Evolutionary conservation across 345 rosid genomes (phyloP).

Genomic region (Trapa incisa): DNA sequence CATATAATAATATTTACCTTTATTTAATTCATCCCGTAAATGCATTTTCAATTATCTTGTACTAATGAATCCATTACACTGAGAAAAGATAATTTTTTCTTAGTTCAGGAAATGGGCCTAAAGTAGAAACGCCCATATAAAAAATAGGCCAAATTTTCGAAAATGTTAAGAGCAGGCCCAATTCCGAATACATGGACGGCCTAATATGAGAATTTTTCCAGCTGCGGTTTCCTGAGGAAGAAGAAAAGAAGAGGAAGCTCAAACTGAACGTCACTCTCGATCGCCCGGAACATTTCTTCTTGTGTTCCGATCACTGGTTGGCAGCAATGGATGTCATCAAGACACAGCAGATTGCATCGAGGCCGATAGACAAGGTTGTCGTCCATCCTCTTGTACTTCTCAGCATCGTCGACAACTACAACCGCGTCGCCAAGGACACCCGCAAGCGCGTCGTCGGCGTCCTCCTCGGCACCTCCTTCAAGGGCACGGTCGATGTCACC

Average conservation of each 20-base stretch:
- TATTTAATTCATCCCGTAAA: too few species aligned
- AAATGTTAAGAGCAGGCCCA: too few species aligned
- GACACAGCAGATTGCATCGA: conserved; percentile 71
- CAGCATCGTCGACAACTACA: conserved; percentile 94
- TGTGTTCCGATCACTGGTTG: not conserved
- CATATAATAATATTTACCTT: too few species aligned
- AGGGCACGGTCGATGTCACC: conserved; percentile 79
- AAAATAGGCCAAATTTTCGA: too few species aligned
- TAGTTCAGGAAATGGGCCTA: too few species aligned
- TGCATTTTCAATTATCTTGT: too few species aligned
- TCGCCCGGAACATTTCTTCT: not conserved
- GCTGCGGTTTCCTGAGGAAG: conserved; percentile 5
- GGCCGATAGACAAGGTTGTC: conserved; percentile 84
- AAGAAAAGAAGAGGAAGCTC: not conserved
- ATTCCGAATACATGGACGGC: too few species aligned
- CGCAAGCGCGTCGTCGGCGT: conserved; percentile 84
- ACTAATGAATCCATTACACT: too few species aligned
- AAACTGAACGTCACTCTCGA: not conserved
- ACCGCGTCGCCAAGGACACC: conserved; percentile 80
- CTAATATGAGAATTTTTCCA: not conserved
- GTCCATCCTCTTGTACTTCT: conserved; percentile 94
- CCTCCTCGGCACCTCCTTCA: conserved; percentile 60
- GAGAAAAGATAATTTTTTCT: too few species aligned
- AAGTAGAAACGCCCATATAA: too few species aligned
- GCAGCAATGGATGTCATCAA: conserved; percentile 73